A percentile compares a stretch with the other conserved stretches of the same genome.
These are phyloP conservation scores for Geotrichum fermentans DNA, from an alignment of 1,139 yeast genomes.

Conservation along the genomic window DNA sequence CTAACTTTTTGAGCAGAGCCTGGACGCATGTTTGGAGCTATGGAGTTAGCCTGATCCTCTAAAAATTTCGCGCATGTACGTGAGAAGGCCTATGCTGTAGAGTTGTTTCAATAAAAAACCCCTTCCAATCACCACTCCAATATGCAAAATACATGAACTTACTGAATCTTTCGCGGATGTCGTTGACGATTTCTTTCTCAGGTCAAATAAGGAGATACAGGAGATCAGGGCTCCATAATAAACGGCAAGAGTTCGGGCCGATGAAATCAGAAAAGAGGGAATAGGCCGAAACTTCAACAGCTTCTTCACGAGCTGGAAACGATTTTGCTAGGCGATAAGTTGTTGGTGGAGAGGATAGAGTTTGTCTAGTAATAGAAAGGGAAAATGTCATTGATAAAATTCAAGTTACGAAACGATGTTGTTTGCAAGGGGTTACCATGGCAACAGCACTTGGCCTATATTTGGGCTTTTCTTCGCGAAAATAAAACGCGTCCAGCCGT, in stretches of 20 bases:
- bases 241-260: not conserved
- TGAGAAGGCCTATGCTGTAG: not conserved
- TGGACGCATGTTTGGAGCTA: not conserved
- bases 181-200: not conserved
- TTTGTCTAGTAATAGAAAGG: too few species aligned
- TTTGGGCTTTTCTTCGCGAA: too few species aligned
- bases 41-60: not conserved
- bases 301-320: not conserved
- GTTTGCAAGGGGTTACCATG: too few species aligned
- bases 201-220: not conserved
- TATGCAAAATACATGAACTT: too few species aligned
- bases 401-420: too few species aligned
- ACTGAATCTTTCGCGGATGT: not conserved
- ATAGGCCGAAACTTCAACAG: not conserved
- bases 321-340: too few species aligned
- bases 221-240: not conserved
- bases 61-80: not conserved
- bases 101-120: not conserved
- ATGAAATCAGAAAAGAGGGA: not conserved
- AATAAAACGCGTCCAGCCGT: too few species aligned
- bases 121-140: not conserved
- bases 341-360: too few species aligned
- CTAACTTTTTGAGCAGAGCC: slow-evolving; percentile 28
- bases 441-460: too few species aligned
- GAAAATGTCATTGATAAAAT: too few species aligned